These are phyloP conservation scores for Pythium aristosporum DNA, from an alignment of 352 stramenopile genomes.

Conservation along the genomic window DNA sequence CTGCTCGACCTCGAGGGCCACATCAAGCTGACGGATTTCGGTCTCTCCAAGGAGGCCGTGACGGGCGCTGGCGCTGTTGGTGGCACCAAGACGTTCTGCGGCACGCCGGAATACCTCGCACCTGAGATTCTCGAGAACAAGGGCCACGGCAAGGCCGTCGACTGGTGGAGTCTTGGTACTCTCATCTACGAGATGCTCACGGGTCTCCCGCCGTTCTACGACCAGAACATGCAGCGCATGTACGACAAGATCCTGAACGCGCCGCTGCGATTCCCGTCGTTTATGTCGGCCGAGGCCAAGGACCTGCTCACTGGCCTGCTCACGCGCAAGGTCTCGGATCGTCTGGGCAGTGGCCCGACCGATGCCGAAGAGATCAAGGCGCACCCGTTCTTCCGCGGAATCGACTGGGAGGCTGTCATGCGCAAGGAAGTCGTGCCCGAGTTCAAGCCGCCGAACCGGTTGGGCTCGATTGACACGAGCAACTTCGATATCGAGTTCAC, in stretches of 20 bases:
- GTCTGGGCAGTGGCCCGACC: slow-evolving; percentile 81
- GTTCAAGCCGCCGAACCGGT: slow-evolving; percentile 89
- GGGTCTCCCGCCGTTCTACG: slow-evolving; percentile 91
- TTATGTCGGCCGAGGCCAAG: slow-evolving; percentile 90
- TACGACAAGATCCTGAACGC: slow-evolving; percentile 95
- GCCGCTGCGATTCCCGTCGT: slow-evolving; percentile 85
- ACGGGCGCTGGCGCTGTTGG: slow-evolving; percentile 74
- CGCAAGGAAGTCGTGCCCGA: slow-evolving; percentile 87
- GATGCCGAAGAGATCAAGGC: slow-evolving; percentile 92
- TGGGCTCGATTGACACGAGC: slow-evolving; percentile 90
- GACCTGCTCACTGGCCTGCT: slow-evolving; percentile 83
- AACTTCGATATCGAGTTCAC: slow-evolving; percentile 96
- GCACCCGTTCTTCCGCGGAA: slow-evolving; percentile 91
- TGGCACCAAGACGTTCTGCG: slow-evolving; percentile 91
- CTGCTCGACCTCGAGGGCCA: slow-evolving; percentile 93
- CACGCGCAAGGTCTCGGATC: slow-evolving; percentile 84
- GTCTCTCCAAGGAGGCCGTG: slow-evolving; percentile 92
- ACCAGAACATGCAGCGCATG: slow-evolving; percentile 94
- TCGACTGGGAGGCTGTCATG: slow-evolving; percentile 91
- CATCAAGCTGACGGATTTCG: slow-evolving; percentile 94
- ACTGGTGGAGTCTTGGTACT: slow-evolving; percentile 92
- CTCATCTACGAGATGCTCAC: slow-evolving; percentile 95
- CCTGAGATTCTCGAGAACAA: slow-evolving; percentile 95
- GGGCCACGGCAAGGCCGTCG: slow-evolving; percentile 87
- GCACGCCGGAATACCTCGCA: slow-evolving; percentile 94